phyloP scores from a whole-genome alignment of 2,329 filamentous ascomycete genomes.

The Teratosphaeriaceae sp. region DNA sequence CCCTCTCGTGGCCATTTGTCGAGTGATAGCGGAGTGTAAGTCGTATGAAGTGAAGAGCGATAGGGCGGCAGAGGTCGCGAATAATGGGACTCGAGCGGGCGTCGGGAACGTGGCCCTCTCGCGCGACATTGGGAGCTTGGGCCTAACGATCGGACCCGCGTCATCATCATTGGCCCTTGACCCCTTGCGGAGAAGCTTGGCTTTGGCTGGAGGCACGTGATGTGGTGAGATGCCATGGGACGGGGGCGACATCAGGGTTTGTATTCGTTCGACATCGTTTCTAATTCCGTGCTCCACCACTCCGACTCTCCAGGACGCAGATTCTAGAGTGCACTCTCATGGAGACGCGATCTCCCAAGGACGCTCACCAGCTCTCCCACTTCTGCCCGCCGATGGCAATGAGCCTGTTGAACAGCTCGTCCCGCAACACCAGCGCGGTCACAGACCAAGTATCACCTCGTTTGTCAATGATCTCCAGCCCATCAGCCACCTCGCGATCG shows the following conservation, averaged over 20 bases:
- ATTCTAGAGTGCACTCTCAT: too few species aligned
- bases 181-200: conserved; percentile 1
- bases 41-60: not conserved
- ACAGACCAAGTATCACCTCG: conserved; percentile 52
- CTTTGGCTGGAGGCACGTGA: too few species aligned
- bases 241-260: too few species aligned
- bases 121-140: not conserved
- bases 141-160: not conserved
- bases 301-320: too few species aligned
- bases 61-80: not conserved
- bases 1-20: conserved; percentile 6
- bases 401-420: conserved; percentile 77
- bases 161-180: conserved; percentile 4
- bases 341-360: too few species aligned
- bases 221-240: too few species aligned
- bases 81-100: not conserved
- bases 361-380: conserved; percentile 65
- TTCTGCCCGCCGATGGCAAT: conserved; percentile 72
- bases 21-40: not conserved
- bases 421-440: conserved; percentile 64
- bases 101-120: not conserved
- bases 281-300: too few species aligned
- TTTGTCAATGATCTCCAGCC: conserved; percentile 59
- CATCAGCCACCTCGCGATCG: conserved; percentile 67
- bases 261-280: too few species aligned